Percentiles rank a stretch among this genome's conserved stretches.
phyloP scores from a whole-genome alignment of 2,329 filamentous ascomycete species.

The Thielaviopsis euricoi region DNA sequence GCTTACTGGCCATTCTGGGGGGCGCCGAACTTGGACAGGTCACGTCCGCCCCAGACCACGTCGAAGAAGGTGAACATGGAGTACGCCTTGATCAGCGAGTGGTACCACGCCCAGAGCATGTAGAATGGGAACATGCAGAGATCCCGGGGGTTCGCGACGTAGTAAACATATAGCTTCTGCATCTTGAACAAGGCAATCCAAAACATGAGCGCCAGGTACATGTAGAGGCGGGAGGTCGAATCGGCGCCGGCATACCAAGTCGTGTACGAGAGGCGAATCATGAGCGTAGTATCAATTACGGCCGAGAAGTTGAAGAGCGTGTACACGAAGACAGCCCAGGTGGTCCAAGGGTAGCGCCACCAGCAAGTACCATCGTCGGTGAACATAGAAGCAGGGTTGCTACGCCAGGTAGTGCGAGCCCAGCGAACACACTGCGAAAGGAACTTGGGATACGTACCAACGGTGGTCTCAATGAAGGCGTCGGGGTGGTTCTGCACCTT shows the following conservation, averaged over 20 bases:
- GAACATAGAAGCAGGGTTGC: conserved; percentile 32
- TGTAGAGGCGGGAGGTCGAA: not conserved
- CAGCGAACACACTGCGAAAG: conserved; percentile 36
- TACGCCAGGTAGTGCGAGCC: conserved; percentile 41
- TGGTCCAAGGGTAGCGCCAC: conserved; percentile 29
- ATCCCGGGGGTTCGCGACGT: conserved; percentile 33
- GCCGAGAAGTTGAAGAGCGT: conserved; percentile 39
- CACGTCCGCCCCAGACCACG: conserved; percentile 20
- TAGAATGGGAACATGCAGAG: conserved; percentile 31
- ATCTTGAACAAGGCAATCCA: conserved; percentile 40
- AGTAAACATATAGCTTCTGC: conserved; percentile 38
- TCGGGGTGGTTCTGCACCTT: conserved; percentile 35
- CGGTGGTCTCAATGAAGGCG: conserved; percentile 31
- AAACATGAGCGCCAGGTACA: conserved; percentile 13
- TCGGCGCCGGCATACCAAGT: conserved; percentile 6
- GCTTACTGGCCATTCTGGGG: not conserved
- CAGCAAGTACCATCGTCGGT: conserved; percentile 7
- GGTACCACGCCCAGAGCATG: conserved; percentile 38
- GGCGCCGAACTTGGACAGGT: not conserved
- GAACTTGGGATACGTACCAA: conserved; percentile 35
- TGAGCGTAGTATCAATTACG: conserved; percentile 30
- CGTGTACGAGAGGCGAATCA: conserved; percentile 16
- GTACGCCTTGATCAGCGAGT: conserved; percentile 40
- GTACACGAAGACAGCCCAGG: conserved; percentile 38
- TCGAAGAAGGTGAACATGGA: conserved; percentile 36